A percentile compares a stretch with the other conserved stretches of the same genome.
Evolutionary conservation across 305 asterid genomes (phyloP).

Genomic region (Solanum chacoense): DNA sequence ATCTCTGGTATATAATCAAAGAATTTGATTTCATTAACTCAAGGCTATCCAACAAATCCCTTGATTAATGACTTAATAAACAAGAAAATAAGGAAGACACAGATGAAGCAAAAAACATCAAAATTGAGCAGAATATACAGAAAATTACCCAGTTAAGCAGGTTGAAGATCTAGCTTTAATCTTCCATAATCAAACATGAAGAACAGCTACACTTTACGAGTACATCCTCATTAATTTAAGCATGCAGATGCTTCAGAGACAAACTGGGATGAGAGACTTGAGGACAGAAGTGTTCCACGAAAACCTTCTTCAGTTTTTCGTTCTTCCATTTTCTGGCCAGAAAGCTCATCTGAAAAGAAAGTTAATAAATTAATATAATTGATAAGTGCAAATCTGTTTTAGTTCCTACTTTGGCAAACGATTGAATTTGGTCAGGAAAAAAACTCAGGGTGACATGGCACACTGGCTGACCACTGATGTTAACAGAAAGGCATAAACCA

Average conservation of each 20-base stretch:
- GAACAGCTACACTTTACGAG: constrained; percentile 4
- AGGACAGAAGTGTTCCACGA: constrained; percentile 90
- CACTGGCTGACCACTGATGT: background rate
- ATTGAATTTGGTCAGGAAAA: background rate
- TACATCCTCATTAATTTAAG: constrained; percentile 27
- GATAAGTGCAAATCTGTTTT: background rate
- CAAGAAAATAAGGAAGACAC: background rate
- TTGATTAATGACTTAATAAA: background rate
- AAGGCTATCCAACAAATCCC: background rate
- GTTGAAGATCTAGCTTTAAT: background rate
- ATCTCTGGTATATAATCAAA: background rate
- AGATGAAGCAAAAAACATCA: background rate
- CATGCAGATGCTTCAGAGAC: constrained; percentile 68
- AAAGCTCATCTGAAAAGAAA: constrained; percentile 68
- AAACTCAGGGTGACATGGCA: background rate
- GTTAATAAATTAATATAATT: background rate
- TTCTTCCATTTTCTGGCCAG: constrained; percentile 46
- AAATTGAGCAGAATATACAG: background rate
- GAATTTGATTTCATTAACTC: background rate
- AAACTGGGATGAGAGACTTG: constrained; percentile 49
- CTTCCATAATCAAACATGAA: constrained; percentile 16
- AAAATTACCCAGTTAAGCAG: background rate
- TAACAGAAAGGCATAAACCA: background rate
- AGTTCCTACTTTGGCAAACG: background rate
- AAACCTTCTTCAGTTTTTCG: constrained; percentile 72